phyloP scores from a whole-genome alignment of 306 rosid genomes.

The Ammopiptanthus mongolicus region DNA sequence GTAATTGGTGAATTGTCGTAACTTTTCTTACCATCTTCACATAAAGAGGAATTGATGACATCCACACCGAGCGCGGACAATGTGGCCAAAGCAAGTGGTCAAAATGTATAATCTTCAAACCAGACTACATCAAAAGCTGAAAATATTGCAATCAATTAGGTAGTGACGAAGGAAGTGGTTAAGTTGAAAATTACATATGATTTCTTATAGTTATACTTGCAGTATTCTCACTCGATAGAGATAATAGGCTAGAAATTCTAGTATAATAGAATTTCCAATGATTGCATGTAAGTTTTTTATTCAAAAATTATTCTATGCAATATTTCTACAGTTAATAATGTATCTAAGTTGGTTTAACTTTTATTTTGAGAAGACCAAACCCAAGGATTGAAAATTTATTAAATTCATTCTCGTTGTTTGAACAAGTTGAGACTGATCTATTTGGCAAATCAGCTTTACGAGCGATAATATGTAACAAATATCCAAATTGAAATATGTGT shows the following conservation, averaged over 20 bases:
- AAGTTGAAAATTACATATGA: background rate
- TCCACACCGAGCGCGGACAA: background rate
- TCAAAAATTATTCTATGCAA: background rate
- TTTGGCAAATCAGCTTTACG: background rate
- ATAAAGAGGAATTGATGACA: background rate
- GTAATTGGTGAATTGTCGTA: background rate
- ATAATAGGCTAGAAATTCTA: too few relatives aligned
- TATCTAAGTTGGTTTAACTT: background rate
- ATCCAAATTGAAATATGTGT: background rate
- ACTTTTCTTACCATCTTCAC: too few relatives aligned
- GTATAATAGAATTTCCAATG: too few relatives aligned
- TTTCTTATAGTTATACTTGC: background rate
- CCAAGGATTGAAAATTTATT: constrained; percentile 5
- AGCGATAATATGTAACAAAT: constrained; percentile 7
- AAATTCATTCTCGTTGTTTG: constrained; percentile 5
- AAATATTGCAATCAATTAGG: background rate
- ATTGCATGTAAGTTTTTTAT: too few relatives aligned
- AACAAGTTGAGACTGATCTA: background rate
- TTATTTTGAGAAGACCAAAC: constrained; percentile 15
- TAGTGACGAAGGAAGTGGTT: background rate
- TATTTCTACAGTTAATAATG: background rate
- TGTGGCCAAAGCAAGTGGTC: too few relatives aligned
- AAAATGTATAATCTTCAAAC: too few relatives aligned
- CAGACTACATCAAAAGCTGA: too few relatives aligned
- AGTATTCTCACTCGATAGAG: too few relatives aligned